These are phyloP conservation scores for Reutealis trisperma DNA, from an alignment of 345 rosid species.

Conservation along the genomic window DNA sequence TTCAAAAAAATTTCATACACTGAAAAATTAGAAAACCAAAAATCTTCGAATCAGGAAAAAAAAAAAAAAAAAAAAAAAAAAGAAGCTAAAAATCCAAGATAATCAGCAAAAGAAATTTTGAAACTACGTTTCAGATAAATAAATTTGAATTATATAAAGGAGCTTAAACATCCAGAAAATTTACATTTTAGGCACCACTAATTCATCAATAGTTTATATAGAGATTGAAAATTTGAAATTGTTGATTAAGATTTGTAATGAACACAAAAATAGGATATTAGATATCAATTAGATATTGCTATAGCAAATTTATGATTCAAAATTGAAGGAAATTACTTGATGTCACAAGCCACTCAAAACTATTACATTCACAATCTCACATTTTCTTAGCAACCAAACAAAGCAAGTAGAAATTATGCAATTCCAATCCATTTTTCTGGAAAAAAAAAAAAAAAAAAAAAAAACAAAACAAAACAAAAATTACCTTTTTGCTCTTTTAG, in stretches of 20 bases:
- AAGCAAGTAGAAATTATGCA: neutral
- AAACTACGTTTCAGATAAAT: neutral
- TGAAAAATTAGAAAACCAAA: no score
- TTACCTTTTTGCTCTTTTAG: conserved; percentile 88
- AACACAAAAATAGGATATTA: neutral
- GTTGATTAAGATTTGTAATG: neutral
- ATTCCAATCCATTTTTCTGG: neutral
- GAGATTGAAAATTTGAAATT: neutral
- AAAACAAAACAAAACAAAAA: no score
- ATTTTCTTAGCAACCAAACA: neutral
- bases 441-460: no score
- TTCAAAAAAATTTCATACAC: neutral
- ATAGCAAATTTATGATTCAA: neutral
- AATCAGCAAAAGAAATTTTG: neutral
- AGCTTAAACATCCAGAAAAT: neutral
- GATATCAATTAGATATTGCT: neutral
- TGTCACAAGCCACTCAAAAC: neutral
- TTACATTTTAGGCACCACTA: neutral
- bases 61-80: no score
- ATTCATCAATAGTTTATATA: no score
- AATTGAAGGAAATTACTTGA: neutral
- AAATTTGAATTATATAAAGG: neutral
- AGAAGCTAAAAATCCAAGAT: neutral
- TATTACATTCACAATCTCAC: neutral
- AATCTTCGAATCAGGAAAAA: neutral